Percentiles rank a stretch among this genome's conserved stretches.
These are phyloP conservation scores for Russula sp. DNA, from an alignment of 768 basidiomycete genomes.

Conservation along the genomic window DNA sequence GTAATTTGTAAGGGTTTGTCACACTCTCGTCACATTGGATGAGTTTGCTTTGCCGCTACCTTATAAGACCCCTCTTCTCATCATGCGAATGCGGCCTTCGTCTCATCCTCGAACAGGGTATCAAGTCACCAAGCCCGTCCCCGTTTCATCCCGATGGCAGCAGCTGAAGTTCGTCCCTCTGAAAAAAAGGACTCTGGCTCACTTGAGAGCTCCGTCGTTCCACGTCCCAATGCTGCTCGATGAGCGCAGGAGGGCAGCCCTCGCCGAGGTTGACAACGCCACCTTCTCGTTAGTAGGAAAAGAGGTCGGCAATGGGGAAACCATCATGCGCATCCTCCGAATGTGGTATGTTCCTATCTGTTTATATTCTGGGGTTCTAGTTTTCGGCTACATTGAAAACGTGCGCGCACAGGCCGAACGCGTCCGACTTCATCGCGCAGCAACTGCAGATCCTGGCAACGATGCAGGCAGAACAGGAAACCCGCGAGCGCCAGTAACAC, in stretches of 20 bases:
- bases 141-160: constrained; percentile 4
- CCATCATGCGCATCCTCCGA: constrained; percentile 88
- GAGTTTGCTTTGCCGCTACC: too few relatives aligned
- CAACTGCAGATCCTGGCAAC: constrained; percentile 76
- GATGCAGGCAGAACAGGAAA: constrained; percentile 80
- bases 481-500: constrained; percentile 55
- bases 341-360: constrained; percentile 66
- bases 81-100: too few relatives aligned
- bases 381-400: not conserved
- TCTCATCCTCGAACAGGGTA: not conserved
- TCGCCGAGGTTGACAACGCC: constrained; percentile 84
- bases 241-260: constrained; percentile 85
- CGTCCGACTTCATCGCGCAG: constrained; percentile 82
- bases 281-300: constrained; percentile 84
- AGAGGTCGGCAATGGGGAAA: constrained; percentile 71
- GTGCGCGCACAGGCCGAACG: constrained; percentile 50
- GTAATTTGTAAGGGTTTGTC: too few relatives aligned
- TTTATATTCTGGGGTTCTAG: not conserved
- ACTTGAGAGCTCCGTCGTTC: too few relatives aligned
- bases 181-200: constrained; percentile 14
- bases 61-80: constrained; percentile 9
- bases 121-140: not conserved
- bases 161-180: not conserved
- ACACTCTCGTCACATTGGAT: too few relatives aligned
- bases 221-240: constrained; percentile 45